Percentiles rank a stretch among this genome's conserved stretches.
Conservation (phyloP, 352 stramenopile species). For the Phytophthora lateralis region DNA sequence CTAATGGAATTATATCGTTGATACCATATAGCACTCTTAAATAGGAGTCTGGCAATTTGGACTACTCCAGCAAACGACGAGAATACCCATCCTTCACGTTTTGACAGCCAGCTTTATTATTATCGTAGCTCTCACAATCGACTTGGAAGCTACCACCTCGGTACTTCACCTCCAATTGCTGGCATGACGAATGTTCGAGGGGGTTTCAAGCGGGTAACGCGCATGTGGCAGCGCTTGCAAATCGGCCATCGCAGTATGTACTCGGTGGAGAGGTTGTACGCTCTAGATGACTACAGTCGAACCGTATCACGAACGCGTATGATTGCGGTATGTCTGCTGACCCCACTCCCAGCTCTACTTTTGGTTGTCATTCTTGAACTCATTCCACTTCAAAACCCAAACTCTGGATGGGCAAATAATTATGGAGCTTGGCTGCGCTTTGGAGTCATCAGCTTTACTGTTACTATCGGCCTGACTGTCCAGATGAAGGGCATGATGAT, state of each 20-base stretch:
- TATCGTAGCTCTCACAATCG: no score
- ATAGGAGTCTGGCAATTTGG: not conserved
- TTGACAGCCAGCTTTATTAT: no score
- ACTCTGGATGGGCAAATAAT: constrained; percentile 7
- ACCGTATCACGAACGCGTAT: constrained; percentile 1
- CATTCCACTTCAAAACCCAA: constrained; percentile 9
- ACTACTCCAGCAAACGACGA: no score
- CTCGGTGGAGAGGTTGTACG: constrained; percentile 3
- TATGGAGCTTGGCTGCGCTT: constrained; percentile 9
- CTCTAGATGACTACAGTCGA: constrained; percentile 8
- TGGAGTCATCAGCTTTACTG: constrained; percentile 11
- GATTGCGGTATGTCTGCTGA: constrained; percentile 9
- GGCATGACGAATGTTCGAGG: not conserved
- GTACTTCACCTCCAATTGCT: not conserved
- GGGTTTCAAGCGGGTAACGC: not conserved
- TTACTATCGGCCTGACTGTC: not conserved
- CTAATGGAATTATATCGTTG: no score
- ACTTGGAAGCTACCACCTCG: no score
- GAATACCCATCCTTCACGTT: no score
- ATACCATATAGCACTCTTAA: no score
- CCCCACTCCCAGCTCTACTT: not conserved
- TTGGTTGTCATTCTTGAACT: constrained; percentile 10
- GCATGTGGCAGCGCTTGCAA: constrained; percentile 1
- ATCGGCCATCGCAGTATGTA: constrained; percentile 11
- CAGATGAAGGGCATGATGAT: constrained; percentile 10